phyloP scores from a whole-genome alignment of 768 basidiomycete species.

The Plicaturopsis crispa region DNA sequence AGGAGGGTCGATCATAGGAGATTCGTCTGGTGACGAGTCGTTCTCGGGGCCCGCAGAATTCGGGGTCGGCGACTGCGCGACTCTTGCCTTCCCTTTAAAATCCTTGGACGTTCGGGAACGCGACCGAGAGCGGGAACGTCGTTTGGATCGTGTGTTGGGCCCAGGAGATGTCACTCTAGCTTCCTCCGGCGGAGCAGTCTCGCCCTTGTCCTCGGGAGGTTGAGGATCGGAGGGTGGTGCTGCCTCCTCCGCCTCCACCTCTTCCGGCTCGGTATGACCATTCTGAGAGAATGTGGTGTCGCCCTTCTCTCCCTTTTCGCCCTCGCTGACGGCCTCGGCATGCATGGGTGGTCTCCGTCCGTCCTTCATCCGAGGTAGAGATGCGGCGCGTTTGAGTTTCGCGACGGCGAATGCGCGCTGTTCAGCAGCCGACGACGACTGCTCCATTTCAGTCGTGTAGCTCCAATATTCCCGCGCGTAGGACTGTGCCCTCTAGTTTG shows the following conservation, averaged over 20 bases:
- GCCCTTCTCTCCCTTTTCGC: slow-evolving; percentile 48
- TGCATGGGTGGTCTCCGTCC: slow-evolving; percentile 86
- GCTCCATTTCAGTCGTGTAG: not conserved
- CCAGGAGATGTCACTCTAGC: slow-evolving; percentile 31
- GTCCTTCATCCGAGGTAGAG: slow-evolving; percentile 86
- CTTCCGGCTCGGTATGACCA: slow-evolving; percentile 23
- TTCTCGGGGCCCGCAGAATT: slow-evolving; percentile 37
- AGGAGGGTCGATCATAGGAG: slow-evolving; percentile 30
- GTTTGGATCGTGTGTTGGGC: slow-evolving; percentile 44
- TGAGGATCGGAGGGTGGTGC: slow-evolving; percentile 7
- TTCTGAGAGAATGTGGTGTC: slow-evolving; percentile 26
- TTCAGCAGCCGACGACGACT: slow-evolving; percentile 20
- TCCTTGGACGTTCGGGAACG: slow-evolving; percentile 60
- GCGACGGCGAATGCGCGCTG: slow-evolving; percentile 85
- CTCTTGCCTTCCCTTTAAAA: slow-evolving; percentile 53
- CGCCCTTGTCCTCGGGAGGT: slow-evolving; percentile 16
- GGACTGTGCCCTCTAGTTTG: too few species aligned
- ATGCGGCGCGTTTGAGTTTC: slow-evolving; percentile 87
- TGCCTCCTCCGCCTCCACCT: slow-evolving; percentile 17
- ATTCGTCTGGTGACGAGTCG: slow-evolving; percentile 71
- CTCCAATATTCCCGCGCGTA: not conserved
- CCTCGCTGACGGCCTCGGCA: slow-evolving; percentile 74
- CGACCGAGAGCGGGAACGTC: slow-evolving; percentile 66
- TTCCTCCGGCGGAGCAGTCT: slow-evolving; percentile 19
- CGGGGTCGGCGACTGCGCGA: slow-evolving; percentile 38